Conservation (phyloP, 177 flowering plant genomes). For the Telopea speciosissima region DNA sequence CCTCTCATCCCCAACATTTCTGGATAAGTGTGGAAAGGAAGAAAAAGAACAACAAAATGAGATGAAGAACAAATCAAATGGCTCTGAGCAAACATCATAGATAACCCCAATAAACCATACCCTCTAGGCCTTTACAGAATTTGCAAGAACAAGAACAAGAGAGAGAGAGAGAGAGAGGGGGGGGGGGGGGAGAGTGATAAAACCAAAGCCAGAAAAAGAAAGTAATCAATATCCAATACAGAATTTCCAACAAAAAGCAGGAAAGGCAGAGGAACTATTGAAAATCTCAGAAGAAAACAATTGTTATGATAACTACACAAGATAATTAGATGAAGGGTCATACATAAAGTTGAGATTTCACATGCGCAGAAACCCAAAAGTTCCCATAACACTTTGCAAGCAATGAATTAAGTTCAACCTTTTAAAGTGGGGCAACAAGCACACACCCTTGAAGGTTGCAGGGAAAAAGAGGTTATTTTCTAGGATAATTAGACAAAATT, state of each 20-base stretch:
- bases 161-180: not conserved
- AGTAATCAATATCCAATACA: slow-evolving; percentile 10
- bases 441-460: slow-evolving; percentile 11
- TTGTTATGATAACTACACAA: not conserved
- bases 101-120: not conserved
- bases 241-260: not conserved
- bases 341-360: slow-evolving; percentile 4
- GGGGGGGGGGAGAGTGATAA: no score
- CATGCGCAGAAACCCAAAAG: not conserved
- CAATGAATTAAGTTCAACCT: slow-evolving; percentile 1
- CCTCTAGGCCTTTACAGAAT: not conserved
- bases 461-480: not conserved
- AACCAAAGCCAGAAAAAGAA: no score
- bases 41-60: not conserved
- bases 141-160: not conserved
- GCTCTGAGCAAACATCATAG: not conserved
- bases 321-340: not conserved
- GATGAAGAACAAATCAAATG: not conserved
- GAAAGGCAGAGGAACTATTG: not conserved
- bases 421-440: slow-evolving; percentile 1
- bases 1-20: slow-evolving; percentile 28
- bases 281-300: not conserved
- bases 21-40: slow-evolving; percentile 11
- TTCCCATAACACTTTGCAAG: not conserved
- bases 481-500: no score